Percentiles rank a stretch among this genome's conserved stretches.
These are phyloP conservation scores for Rhodotorula sp. DNA, from an alignment of 1,284 basidiomycete species.

Conservation along the genomic window DNA sequence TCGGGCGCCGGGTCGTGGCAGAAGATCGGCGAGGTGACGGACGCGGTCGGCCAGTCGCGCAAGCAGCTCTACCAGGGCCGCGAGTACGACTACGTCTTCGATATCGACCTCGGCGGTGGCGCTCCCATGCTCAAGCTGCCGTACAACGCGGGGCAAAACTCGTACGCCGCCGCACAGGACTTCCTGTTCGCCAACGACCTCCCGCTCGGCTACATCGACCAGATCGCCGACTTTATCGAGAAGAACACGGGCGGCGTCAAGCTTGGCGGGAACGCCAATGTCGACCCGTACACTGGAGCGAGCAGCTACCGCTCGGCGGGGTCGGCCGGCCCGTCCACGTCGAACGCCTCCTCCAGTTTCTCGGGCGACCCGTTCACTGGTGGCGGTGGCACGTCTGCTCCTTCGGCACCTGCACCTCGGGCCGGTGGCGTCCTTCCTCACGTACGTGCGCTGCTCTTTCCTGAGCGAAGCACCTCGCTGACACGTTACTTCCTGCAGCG, in stretches of 20 bases:
- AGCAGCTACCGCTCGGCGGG: slow-evolving; percentile 61
- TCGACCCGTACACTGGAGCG: slow-evolving; percentile 88
- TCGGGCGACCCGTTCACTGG: slow-evolving; percentile 53
- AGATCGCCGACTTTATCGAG: slow-evolving; percentile 92
- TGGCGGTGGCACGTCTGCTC: slow-evolving; percentile 31
- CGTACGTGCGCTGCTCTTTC: not conserved
- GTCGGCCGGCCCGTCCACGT: slow-evolving; percentile 34
- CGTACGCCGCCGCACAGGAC: slow-evolving; percentile 82
- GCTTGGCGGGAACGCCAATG: slow-evolving; percentile 63
- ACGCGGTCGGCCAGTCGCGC: slow-evolving; percentile 80
- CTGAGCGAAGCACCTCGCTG: not conserved
- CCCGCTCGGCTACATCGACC: slow-evolving; percentile 77
- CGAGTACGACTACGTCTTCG: slow-evolving; percentile 98
- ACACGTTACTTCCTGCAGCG: slow-evolving; percentile 11
- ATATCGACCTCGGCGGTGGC: slow-evolving; percentile 93
- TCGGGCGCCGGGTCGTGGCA: slow-evolving; percentile 70
- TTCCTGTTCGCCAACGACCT: slow-evolving; percentile 86
- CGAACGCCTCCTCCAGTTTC: slow-evolving; percentile 13
- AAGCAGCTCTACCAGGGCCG: slow-evolving; percentile 84
- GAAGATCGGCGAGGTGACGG: slow-evolving; percentile 94
- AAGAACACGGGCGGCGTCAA: slow-evolving; percentile 80
- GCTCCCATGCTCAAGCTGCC: slow-evolving; percentile 90
- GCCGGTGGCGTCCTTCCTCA: slow-evolving; percentile 31
- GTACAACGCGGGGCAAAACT: slow-evolving; percentile 88
- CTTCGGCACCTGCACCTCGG: slow-evolving; percentile 8